These are phyloP conservation scores for Bjerkandera adusta DNA, from an alignment of 1,284 basidiomycete genomes.

Conservation along the genomic window DNA sequence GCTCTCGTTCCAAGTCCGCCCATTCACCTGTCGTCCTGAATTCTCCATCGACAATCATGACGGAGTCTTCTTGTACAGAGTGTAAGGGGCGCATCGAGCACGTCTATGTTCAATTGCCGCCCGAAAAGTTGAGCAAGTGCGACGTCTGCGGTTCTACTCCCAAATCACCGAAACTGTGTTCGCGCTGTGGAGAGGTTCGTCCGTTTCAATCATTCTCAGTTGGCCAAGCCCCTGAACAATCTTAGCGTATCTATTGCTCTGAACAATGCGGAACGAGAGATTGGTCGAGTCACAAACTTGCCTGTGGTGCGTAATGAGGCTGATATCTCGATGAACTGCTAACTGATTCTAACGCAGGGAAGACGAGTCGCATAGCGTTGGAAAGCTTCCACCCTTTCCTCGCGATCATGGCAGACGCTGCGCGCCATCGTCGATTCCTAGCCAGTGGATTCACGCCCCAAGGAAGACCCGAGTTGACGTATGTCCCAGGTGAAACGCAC, in stretches of 20 bases:
- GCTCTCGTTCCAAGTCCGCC: too few relatives aligned
- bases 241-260: conserved; percentile 37
- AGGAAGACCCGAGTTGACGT: too few relatives aligned
- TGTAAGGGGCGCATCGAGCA: too few relatives aligned
- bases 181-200: conserved; percentile 13
- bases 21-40: too few relatives aligned
- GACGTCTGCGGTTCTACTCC: conserved; percentile 6
- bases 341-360: conserved; percentile 15
- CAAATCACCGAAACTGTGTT: neutral
- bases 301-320: conserved; percentile 29
- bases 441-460: conserved; percentile 24
- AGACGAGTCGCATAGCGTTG: conserved; percentile 37
- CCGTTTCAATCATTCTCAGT: neutral
- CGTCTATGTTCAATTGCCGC: too few relatives aligned
- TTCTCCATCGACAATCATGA: too few relatives aligned
- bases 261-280: conserved; percentile 34
- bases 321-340: neutral
- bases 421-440: too few relatives aligned
- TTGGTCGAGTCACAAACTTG: conserved; percentile 34
- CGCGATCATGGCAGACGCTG: conserved; percentile 29
- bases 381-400: conserved; percentile 37
- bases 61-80: too few relatives aligned
- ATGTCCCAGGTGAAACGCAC: too few relatives aligned
- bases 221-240: neutral
- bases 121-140: conserved; percentile 1